Conservation (phyloP, 164 flowering plant species). For the Tetracentron sinense region DNA sequence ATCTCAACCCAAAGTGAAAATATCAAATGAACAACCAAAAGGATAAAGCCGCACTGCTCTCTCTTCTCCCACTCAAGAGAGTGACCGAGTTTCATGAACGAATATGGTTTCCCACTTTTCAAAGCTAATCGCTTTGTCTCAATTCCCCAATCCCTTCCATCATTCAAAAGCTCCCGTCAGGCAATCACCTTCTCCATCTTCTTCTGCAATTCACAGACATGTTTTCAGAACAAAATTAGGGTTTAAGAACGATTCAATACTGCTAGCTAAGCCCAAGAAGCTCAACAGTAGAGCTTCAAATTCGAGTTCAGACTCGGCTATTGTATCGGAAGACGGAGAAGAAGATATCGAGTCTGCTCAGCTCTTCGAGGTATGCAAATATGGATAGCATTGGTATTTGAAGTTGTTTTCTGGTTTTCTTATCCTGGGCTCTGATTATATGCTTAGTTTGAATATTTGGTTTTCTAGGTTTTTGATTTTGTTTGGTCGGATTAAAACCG, state of each 20-base stretch:
- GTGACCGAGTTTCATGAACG: too few species aligned
- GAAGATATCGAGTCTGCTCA: slow-evolving; percentile 37
- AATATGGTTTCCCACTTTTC: slow-evolving; percentile 6
- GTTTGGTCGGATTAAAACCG: neutral
- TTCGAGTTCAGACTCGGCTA: slow-evolving; percentile 20
- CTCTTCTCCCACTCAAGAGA: too few species aligned
- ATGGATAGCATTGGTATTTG: neutral
- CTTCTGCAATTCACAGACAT: neutral
- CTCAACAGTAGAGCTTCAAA: slow-evolving; percentile 11
- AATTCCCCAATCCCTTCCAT: slow-evolving; percentile 14
- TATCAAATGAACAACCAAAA: too few species aligned
- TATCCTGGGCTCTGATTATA: neutral
- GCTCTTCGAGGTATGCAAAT: slow-evolving; percentile 40
- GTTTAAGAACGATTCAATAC: neutral
- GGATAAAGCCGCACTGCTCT: too few species aligned
- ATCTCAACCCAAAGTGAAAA: too few species aligned
- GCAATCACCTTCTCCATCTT: slow-evolving; percentile 4
- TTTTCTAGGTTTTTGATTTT: neutral
- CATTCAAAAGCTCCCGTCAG: slow-evolving; percentile 11
- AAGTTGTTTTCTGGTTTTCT: neutral
- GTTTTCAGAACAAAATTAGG: slow-evolving; percentile 7
- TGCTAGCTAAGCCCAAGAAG: neutral
- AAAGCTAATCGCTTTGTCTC: slow-evolving; percentile 3
- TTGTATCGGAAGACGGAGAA: slow-evolving; percentile 17
- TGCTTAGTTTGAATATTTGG: neutral